Percentiles rank a stretch among this genome's conserved stretches.
phyloP scores from a whole-genome alignment of 2,329 filamentous ascomycete genomes.

The Ophiostoma tasmaniense region DNA sequence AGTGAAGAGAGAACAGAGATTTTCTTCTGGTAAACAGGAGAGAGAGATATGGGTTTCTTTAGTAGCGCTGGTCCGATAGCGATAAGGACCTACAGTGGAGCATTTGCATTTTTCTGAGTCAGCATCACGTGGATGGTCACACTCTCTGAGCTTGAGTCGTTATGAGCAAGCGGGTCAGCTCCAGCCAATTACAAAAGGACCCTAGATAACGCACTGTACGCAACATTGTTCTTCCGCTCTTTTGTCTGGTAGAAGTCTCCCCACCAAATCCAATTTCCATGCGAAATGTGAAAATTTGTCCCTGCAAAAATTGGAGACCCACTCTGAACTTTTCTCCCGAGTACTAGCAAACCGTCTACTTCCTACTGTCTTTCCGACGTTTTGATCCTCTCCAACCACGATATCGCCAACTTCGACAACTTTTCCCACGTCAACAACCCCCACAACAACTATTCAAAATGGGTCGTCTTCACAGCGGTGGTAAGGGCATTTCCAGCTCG shows the following conservation, averaged over 20 bases:
- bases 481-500: constrained; percentile 97
- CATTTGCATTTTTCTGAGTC: constrained; percentile 8
- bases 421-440: constrained; percentile 28
- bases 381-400: constrained; percentile 16
- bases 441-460: constrained; percentile 48
- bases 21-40: neutral
- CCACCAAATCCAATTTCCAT: neutral
- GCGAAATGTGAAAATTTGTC: constrained; percentile 12
- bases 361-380: constrained; percentile 21
- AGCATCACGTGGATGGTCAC: neutral
- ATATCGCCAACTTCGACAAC: constrained; percentile 21
- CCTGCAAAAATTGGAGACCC: constrained; percentile 13
- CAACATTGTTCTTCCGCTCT: neutral
- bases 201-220: neutral
- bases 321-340: neutral
- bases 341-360: constrained; percentile 17
- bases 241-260: neutral
- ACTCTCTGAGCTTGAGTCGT: neutral
- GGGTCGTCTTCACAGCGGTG: constrained; percentile 98
- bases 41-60: neutral
- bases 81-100: neutral
- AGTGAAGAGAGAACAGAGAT: constrained; percentile 2
- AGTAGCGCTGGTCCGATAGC: neutral
- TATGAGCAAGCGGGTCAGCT: neutral
- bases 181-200: neutral